Base-by-base conservation (phyloP, 176 grass and related monocot species). In the Tuctoria greenei region DNA sequence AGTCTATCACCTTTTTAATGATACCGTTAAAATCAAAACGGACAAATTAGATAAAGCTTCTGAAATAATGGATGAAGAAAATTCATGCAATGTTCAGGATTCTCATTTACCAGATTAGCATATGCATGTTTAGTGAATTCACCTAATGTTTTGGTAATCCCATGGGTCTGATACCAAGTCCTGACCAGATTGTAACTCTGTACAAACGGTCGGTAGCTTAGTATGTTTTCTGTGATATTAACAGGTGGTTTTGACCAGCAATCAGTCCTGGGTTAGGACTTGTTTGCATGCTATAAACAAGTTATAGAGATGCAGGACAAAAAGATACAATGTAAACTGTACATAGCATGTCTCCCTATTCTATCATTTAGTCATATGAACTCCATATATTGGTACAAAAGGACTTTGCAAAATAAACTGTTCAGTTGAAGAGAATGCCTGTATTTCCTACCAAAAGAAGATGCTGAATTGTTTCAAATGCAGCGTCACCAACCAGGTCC, bases 401-500 rank as follows among this genome's bases (percentile, higher is more conserved):
- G 58, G 49, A 35, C 20, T 38, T 83, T 83, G 74, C 24, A 67
- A 83, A 79, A 61, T 72, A 78, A 74, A 81, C 34, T 62, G 24
- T 69, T 23, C 23, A 36, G 15, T 4, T 5, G 27, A 72, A 42
- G 45, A 76, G 34, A 83, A 64, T 74, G 40, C 44, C 1, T 45
- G 25, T 79, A 35, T 62, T 21, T 60, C 89, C 84, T 90, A 98
- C 95, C 73, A 15, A 84, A 69, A 98, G 86, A 84, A 98, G 81
- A 82, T 92, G 79, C 49, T 98, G 91, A 46, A 98, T 82, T 65
- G 80, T 92, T 76, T 98, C 95, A 86, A 98, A 98, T 70, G 91
- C 86, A 82, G 68, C 82, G 68, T 94, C 82, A 17, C 95, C 91
- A 88, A 92, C 86, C 64, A 98, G 83, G 73, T 98, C 95, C 84